These are phyloP conservation scores for Nephelium lappaceum DNA, from an alignment of 345 rosid genomes.

Conservation along the genomic window DNA sequence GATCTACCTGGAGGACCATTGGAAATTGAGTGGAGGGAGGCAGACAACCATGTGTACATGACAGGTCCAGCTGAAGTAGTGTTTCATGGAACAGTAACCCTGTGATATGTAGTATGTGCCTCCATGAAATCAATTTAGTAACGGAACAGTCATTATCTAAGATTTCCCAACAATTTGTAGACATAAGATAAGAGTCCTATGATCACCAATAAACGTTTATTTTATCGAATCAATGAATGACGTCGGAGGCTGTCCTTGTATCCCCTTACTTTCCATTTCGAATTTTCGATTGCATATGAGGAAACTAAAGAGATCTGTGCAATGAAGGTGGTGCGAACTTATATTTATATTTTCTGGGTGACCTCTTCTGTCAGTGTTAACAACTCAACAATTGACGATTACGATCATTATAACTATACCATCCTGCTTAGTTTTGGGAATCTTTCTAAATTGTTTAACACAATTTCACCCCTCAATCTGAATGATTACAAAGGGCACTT, in stretches of 20 bases:
- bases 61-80: constrained; percentile 96
- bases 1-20: constrained; percentile 93
- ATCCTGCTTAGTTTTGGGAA: too few relatives aligned
- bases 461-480: too few relatives aligned
- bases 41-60: constrained; percentile 87
- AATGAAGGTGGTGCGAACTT: not conserved
- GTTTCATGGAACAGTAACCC: constrained; percentile 71
- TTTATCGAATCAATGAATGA: not conserved
- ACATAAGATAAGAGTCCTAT: not conserved
- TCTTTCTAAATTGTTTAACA: too few relatives aligned
- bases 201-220: not conserved
- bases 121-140: not conserved
- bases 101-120: constrained; percentile 25
- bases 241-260: not conserved
- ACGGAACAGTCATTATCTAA: not conserved
- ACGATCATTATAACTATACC: too few relatives aligned
- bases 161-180: not conserved
- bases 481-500: too few relatives aligned
- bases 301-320: too few relatives aligned
- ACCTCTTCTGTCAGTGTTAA: too few relatives aligned
- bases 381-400: too few relatives aligned
- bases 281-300: too few relatives aligned
- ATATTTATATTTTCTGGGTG: too few relatives aligned
- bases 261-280: not conserved
- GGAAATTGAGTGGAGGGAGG: constrained; percentile 89